Base-by-base conservation (phyloP, 2,329 filamentous ascomycete genomes). In the Pleoardoris graminearum region DNA sequence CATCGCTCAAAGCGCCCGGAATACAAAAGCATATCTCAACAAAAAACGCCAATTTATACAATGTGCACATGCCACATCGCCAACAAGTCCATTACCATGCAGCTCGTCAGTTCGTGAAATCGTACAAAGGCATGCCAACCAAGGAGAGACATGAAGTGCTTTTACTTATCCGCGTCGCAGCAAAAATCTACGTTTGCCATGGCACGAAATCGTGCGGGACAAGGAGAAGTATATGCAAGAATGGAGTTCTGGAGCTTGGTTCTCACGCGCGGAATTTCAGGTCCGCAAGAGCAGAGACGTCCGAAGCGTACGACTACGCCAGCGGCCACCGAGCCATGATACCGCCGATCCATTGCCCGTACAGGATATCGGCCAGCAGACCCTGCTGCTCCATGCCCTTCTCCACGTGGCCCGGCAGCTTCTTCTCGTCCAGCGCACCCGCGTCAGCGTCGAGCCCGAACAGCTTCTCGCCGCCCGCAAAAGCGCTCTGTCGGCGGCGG, bases 321-420 rank as follows among this genome's bases (percentile, higher is more conserved):
- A 68, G 51, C 23, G 71, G 68, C 79, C 79, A 81, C 38, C 77
- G 62, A 23, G 56, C 66, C 58, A 86, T 85, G 63, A 97, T 77
- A 1, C 91, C 91, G 53, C 95, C 90, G 2, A 87, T 85, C 94
- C 94, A 99, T 37, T 93, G 84, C 14, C 87, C 85, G 75, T 97
- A 97, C 17, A 99, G 82, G 17, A 96, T 90, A 71, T 97, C 91
- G 1, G 90, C 90, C 32, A 97, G 80, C 69, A 96, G 85, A 68
- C 91, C 90, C 60, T 88, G 89, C 74, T 97, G 93, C 73, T 97
- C 92, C 90, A 97, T 93, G 2, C 91, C 93, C 1, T 85, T 82
- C 51, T 81, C 76, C 42, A 77, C 71, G 58, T 83, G 79, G 10
- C 82, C 85, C 1, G 84, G 85, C 59, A 86, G 73, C 60, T 81